These are phyloP conservation scores for Aspergillus sp. DNA, from an alignment of 2,329 filamentous ascomycete species.

Conservation along the genomic window DNA sequence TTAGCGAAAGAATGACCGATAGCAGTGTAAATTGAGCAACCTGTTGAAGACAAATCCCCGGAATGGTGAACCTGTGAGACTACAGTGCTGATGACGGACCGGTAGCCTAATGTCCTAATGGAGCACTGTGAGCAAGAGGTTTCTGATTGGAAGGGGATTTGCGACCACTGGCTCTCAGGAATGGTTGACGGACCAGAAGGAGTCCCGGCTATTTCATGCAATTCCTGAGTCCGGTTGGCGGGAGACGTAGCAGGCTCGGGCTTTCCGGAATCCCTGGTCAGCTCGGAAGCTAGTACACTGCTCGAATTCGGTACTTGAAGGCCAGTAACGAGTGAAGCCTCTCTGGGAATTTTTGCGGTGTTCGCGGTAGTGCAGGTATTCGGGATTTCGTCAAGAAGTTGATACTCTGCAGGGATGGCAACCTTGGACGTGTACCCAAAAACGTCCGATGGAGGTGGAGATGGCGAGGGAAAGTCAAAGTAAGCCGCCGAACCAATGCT, in stretches of 20 bases:
- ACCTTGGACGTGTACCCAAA: slow-evolving; percentile 14
- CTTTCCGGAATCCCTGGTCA: not conserved
- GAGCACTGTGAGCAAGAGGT: slow-evolving; percentile 1
- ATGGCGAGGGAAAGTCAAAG: not conserved
- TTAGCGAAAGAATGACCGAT: not conserved
- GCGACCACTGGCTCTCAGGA: slow-evolving; percentile 4
- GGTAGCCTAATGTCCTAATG: not conserved
- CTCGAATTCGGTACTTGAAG: not conserved
- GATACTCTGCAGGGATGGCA: slow-evolving; percentile 16
- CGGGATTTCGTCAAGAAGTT: slow-evolving; percentile 15
- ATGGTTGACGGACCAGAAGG: slow-evolving; percentile 7
- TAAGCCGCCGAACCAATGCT: not conserved
- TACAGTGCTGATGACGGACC: not conserved
- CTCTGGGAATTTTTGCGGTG: not conserved
- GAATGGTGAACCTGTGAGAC: not conserved
- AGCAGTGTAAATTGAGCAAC: not conserved
- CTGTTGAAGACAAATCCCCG: not conserved
- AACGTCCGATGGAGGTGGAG: not conserved
- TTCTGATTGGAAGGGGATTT: not conserved
- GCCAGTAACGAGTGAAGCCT: not conserved
- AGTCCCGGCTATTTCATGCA: slow-evolving; percentile 24
- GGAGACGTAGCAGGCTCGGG: not conserved
- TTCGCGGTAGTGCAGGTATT: not conserved
- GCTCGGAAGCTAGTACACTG: not conserved
- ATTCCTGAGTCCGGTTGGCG: not conserved